Conservation (phyloP, 1,284 basidiomycete genomes). For the Cutaneotrichosporon sp. region DNA sequence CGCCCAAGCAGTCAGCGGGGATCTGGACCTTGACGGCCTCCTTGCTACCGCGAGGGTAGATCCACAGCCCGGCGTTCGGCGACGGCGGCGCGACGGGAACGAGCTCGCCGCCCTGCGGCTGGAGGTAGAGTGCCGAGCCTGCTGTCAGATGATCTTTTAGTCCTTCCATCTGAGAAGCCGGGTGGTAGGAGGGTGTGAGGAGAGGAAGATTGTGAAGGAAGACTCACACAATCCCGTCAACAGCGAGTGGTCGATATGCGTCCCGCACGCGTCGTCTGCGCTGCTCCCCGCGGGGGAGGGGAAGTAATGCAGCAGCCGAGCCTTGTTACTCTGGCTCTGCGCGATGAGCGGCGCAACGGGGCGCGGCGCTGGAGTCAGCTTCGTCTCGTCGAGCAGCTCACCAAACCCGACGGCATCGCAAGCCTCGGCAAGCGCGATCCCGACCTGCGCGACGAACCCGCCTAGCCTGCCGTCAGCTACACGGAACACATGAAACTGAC, state of each 20-base stretch:
- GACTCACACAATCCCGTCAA: constrained; percentile 78
- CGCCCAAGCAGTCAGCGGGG: constrained; percentile 61
- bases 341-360: constrained; percentile 49
- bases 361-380: not conserved
- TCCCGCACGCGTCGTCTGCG: constrained; percentile 69
- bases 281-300: constrained; percentile 62
- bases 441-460: constrained; percentile 76
- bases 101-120: not conserved
- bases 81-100: constrained; percentile 1
- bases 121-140: constrained; percentile 12
- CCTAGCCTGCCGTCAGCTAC: constrained; percentile 43
- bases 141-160: not conserved
- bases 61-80: constrained; percentile 74
- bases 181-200: not conserved
- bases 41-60: constrained; percentile 65
- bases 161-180: not conserved
- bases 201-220: no score
- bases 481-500: constrained; percentile 57
- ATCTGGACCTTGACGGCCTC: constrained; percentile 76
- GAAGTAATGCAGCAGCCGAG: constrained; percentile 88
- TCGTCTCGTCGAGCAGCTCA: no score
- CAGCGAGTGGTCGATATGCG: constrained; percentile 72
- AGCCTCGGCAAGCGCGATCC: constrained; percentile 73
- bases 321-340: constrained; percentile 56
- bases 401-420: constrained; percentile 88